A percentile compares a stretch with the other conserved stretches of the same genome.
phyloP scores from a whole-genome alignment of 169 alveolate species.

The Plasmodium coatneyi region DNA sequence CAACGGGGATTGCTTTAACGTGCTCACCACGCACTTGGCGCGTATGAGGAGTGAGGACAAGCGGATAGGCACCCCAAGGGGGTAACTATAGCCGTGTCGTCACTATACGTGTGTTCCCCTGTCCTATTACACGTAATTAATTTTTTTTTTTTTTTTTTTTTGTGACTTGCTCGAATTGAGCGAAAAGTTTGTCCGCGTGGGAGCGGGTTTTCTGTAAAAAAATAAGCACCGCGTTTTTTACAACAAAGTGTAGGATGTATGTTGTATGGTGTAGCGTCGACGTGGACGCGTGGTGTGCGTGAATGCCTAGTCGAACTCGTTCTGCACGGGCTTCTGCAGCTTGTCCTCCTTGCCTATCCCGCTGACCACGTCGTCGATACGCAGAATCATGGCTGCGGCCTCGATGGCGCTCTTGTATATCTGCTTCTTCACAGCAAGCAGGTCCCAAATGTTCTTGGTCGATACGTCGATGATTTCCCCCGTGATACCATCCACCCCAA shows the following conservation, averaged over 20 bases:
- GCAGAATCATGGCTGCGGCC: conserved; percentile 94
- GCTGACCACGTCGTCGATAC: conserved; percentile 97
- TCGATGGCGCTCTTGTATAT: conserved; percentile 97
- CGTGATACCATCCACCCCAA: conserved; percentile 95
- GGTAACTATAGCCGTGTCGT: too few species aligned
- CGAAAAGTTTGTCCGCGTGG: too few species aligned
- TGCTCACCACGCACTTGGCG: conserved; percentile 17
- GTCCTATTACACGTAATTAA: too few species aligned
- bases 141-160: too few species aligned
- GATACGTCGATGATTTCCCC: conserved; percentile 93
- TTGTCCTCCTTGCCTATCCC: conserved; percentile 90
- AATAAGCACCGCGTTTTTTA: too few species aligned
- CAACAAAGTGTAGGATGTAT: too few species aligned
- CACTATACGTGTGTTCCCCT: too few species aligned
- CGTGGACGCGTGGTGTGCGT: too few species aligned
- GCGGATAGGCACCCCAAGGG: background rate
- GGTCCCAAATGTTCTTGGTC: conserved; percentile 93
- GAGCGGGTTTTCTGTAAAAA: too few species aligned
- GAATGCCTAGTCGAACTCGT: background rate
- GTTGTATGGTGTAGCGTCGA: too few species aligned
- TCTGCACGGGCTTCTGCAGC: conserved; percentile 18
- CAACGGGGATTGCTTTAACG: conserved; percentile 32
- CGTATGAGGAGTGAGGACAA: background rate
- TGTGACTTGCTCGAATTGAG: too few species aligned
- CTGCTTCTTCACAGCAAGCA: conserved; percentile 95